phyloP scores from a whole-genome alignment of 202 grass and related monocot species.

The Digitaria exilis region DNA sequence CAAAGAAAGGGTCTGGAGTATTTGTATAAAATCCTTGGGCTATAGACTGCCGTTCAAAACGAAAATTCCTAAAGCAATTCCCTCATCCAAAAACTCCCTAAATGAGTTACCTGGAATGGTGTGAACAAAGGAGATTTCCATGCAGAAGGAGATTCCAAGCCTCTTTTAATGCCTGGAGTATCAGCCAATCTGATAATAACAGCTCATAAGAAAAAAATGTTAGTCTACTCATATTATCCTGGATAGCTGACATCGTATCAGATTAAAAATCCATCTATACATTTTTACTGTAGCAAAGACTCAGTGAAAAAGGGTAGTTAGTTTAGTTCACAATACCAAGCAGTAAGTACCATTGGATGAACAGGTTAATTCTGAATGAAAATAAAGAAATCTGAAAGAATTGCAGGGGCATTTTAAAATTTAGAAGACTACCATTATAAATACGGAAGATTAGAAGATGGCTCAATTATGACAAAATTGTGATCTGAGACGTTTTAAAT shows the following conservation, averaged over 20 bases:
- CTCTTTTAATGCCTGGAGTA: constrained; percentile 85
- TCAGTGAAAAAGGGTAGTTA: neutral
- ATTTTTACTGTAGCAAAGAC: neutral
- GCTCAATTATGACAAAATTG: neutral
- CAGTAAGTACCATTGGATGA: neutral
- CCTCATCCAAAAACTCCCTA: neutral
- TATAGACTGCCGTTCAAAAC: neutral
- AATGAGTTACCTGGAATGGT: constrained; percentile 52
- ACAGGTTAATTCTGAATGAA: neutral
- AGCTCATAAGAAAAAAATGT: neutral
- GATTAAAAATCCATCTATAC: neutral
- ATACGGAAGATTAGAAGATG: neutral
- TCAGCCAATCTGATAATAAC: constrained; percentile 68
- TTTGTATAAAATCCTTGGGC: neutral
- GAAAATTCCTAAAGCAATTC: constrained; percentile 10
- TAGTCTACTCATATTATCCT: constrained; percentile 29
- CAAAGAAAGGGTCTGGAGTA: too few species aligned
- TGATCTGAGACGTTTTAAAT: neutral
- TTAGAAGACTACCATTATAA: neutral
- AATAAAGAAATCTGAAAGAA: constrained; percentile 24
- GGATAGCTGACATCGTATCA: neutral
- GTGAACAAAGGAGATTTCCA: constrained; percentile 93
- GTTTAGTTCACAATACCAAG: neutral
- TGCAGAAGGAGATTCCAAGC: constrained; percentile 92
- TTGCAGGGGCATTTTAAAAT: constrained; percentile 1